Conservation (phyloP, 768 basidiomycete species). For the Tylopilus subfusipes region DNA sequence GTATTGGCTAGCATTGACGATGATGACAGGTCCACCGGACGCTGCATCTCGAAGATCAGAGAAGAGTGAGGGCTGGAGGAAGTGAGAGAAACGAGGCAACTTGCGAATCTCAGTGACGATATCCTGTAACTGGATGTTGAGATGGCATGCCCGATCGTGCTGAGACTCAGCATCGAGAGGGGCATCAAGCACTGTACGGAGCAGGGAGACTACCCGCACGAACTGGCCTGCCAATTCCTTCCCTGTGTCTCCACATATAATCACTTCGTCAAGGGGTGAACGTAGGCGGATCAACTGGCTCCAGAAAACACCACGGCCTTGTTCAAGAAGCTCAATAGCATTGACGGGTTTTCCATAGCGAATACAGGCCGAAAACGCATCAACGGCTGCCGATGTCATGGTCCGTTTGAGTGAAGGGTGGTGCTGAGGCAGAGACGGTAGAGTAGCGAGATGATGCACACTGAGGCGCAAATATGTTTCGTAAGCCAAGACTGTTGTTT, state of each 20-base stretch:
- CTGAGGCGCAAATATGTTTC: no score
- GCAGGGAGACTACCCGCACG: background rate
- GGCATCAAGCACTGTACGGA: background rate
- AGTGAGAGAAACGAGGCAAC: conserved; percentile 23
- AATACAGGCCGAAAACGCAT: conserved; percentile 14
- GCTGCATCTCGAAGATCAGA: conserved; percentile 17
- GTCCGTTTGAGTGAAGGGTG: background rate
- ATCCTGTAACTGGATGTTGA: background rate
- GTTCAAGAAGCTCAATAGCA: conserved; percentile 33
- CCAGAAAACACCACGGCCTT: conserved; percentile 24
- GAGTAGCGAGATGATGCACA: no score
- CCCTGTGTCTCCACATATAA: background rate
- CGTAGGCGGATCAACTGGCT: conserved; percentile 16
- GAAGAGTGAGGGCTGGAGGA: conserved; percentile 23
- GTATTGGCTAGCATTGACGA: conserved; percentile 30
- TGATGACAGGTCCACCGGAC: conserved; percentile 27
- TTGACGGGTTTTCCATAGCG: conserved; percentile 1
- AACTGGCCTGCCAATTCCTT: background rate
- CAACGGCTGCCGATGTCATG: conserved; percentile 1
- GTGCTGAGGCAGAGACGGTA: background rate
- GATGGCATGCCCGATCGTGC: background rate
- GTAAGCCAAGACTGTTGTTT: no score
- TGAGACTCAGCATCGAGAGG: background rate
- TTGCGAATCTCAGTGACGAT: conserved; percentile 15
- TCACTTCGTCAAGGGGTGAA: conserved; percentile 8